Conservation (phyloP, 495 filamentous ascomycete species). For the Neurospora sp. region DNA sequence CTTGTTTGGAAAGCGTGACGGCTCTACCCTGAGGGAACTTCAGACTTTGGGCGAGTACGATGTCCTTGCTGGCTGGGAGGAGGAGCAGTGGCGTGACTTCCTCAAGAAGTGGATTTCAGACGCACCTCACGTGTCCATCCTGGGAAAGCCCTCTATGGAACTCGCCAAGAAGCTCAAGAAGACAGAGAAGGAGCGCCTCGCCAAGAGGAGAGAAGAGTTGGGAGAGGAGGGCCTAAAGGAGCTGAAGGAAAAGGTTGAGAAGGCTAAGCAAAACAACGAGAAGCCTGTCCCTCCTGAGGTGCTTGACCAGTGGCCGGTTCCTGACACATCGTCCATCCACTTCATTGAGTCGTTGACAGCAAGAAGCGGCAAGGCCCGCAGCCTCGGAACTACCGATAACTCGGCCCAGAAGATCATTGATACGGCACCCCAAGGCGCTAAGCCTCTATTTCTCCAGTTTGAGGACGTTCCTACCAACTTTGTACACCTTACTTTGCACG, state of each 20-base stretch:
- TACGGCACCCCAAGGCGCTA: slow-evolving; percentile 40
- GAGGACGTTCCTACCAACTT: slow-evolving; percentile 88
- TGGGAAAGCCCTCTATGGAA: slow-evolving; percentile 69
- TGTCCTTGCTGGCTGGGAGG: slow-evolving; percentile 64
- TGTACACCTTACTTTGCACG: slow-evolving; percentile 65
- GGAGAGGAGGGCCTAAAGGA: slow-evolving; percentile 50
- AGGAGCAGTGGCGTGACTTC: slow-evolving; percentile 73
- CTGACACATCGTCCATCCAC: slow-evolving; percentile 76
- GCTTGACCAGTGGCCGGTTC: slow-evolving; percentile 71
- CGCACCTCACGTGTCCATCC: slow-evolving; percentile 73
- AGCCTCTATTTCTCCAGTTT: slow-evolving; percentile 90
- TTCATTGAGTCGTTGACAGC: slow-evolving; percentile 87
- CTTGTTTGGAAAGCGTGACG: slow-evolving; percentile 78
- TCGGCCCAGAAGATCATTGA: slow-evolving; percentile 69
- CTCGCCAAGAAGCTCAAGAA: slow-evolving; percentile 63
- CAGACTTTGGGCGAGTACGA: slow-evolving; percentile 65
- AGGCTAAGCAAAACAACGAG: slow-evolving; percentile 72
- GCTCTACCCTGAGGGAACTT: slow-evolving; percentile 64
- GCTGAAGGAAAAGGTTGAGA: slow-evolving; percentile 64
- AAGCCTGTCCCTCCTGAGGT: slow-evolving; percentile 65
- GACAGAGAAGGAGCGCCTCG: slow-evolving; percentile 54
- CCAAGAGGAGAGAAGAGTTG: slow-evolving; percentile 40
- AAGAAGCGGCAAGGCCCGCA: slow-evolving; percentile 67
- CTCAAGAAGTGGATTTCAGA: slow-evolving; percentile 77
- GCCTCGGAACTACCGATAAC: slow-evolving; percentile 55